Evolutionary conservation across 2,329 filamentous ascomycete genomes (phyloP).

Genomic region (Fusarium phyllophilum): DNA sequence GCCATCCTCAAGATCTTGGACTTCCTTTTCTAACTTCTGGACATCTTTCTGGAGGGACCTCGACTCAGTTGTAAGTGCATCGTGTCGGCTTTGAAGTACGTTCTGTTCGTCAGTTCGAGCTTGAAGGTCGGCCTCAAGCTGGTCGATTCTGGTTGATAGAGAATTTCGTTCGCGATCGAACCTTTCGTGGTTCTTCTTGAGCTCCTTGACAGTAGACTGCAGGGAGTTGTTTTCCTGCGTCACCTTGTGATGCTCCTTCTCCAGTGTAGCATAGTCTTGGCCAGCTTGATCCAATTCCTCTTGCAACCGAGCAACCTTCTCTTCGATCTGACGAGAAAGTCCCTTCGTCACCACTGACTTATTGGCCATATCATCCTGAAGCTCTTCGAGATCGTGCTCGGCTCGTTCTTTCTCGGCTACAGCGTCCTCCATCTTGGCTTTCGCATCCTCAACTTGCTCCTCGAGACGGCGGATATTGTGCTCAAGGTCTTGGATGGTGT

Average conservation of each 20-base stretch:
- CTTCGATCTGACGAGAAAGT: slow-evolving; percentile 78
- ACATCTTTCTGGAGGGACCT: slow-evolving; percentile 74
- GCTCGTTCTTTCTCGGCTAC: slow-evolving; percentile 65
- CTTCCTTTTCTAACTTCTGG: slow-evolving; percentile 57
- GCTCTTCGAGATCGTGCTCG: slow-evolving; percentile 68
- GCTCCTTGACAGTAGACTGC: slow-evolving; percentile 55
- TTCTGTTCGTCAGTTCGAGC: slow-evolving; percentile 72
- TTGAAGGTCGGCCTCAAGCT: slow-evolving; percentile 68
- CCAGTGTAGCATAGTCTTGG: slow-evolving; percentile 60
- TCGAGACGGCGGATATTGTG: slow-evolving; percentile 63
- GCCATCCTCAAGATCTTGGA: slow-evolving; percentile 59
- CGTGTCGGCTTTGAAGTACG: slow-evolving; percentile 74
- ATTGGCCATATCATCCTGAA: slow-evolving; percentile 81
- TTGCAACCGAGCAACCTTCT: slow-evolving; percentile 73
- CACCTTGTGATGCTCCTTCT: slow-evolving; percentile 60
- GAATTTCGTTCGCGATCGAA: slow-evolving; percentile 47
- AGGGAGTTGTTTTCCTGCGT: slow-evolving; percentile 59
- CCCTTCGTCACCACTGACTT: slow-evolving; percentile 82
- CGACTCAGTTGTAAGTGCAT: slow-evolving; percentile 73
- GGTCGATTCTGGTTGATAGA: slow-evolving; percentile 62
- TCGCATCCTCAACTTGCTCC: slow-evolving; percentile 64
- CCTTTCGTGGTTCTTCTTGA: slow-evolving; percentile 48
- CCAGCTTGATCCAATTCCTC: slow-evolving; percentile 68
- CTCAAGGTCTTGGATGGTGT: slow-evolving; percentile 69
- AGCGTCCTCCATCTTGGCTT: slow-evolving; percentile 65